A percentile compares a stretch with the other conserved stretches of the same genome.
Evolutionary conservation across 805 yeast species (phyloP).

Genomic region (Ogataea glucozyma): DNA sequence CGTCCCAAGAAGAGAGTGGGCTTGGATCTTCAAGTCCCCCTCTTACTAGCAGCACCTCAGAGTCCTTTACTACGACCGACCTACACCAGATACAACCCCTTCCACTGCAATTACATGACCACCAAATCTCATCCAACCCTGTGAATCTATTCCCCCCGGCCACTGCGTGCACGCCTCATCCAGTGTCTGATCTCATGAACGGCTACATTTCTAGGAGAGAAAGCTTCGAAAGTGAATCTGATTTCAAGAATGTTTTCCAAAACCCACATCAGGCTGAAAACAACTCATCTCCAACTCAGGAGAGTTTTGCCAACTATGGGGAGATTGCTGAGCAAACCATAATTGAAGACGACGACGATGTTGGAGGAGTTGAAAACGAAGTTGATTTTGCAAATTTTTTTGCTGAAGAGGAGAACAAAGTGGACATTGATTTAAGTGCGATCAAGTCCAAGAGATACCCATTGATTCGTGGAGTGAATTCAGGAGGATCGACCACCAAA

Average conservation of each 20-base stretch:
- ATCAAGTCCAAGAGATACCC: constrained; percentile 34
- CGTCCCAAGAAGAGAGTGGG: constrained; percentile 17
- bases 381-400: constrained; percentile 18
- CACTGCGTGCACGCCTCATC: constrained; percentile 34
- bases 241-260: constrained; percentile 17
- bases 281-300: constrained; percentile 4
- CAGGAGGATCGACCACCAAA: constrained; percentile 57
- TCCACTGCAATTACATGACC: constrained; percentile 6
- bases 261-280: constrained; percentile 1
- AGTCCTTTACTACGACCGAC: constrained; percentile 7
- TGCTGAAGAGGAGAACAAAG: constrained; percentile 3
- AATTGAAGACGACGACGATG: constrained; percentile 10
- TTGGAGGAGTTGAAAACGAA: constrained; percentile 21
- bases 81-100: constrained; percentile 4
- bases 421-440: constrained; percentile 14
- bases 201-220: constrained; percentile 23
- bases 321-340: constrained; percentile 11
- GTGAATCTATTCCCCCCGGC: constrained; percentile 33
- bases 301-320: constrained; percentile 2
- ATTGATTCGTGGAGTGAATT: constrained; percentile 56
- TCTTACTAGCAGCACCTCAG: constrained; percentile 9
- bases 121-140: neutral
- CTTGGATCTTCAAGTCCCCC: constrained; percentile 9
- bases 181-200: constrained; percentile 12
- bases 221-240: constrained; percentile 26